phyloP scores from a whole-genome alignment of 306 rosid species.

The Gynostemma pentaphyllum region DNA sequence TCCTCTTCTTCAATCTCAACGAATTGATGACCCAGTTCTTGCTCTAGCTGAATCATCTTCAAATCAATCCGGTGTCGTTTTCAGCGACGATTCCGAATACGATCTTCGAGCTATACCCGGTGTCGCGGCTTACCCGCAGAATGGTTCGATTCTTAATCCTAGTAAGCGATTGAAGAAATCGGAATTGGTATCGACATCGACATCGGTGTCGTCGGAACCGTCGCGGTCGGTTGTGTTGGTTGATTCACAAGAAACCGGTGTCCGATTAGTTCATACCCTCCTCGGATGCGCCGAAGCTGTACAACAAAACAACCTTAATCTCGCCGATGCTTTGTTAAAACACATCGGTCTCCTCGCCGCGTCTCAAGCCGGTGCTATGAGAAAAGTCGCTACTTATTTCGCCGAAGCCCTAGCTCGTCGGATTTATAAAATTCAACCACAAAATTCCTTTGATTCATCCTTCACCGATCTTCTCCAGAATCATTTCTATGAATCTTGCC shows the following conservation, averaged over 20 bases:
- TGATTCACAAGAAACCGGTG: conserved; percentile 64
- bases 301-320: conserved; percentile 40
- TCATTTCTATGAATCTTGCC: conserved; percentile 74
- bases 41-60: conserved; percentile 14
- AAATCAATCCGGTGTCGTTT: conserved; percentile 15
- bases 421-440: conserved; percentile 44
- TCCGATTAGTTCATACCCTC: conserved; percentile 66
- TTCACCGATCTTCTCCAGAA: conserved; percentile 50
- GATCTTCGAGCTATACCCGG: conserved; percentile 81
- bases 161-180: conserved; percentile 33
- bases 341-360: conserved; percentile 44
- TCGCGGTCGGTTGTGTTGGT: conserved; percentile 48
- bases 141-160: not conserved
- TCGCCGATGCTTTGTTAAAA: conserved; percentile 53
- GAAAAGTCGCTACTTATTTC: conserved; percentile 62
- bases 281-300: conserved; percentile 82
- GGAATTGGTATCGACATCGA: no score
- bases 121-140: conserved; percentile 31
- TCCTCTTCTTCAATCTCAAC: conserved; percentile 10
- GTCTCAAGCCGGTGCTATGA: conserved; percentile 64
- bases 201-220: conserved; percentile 20
- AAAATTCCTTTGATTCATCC: conserved; percentile 27
- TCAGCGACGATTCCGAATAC: conserved; percentile 61
- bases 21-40: conserved; percentile 18
- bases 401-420: conserved; percentile 51